A percentile compares a stretch with the other conserved stretches of the same genome.
Evolutionary conservation across 73 alveolate species (phyloP).

Genomic region (Blepharisma japonicum): DNA sequence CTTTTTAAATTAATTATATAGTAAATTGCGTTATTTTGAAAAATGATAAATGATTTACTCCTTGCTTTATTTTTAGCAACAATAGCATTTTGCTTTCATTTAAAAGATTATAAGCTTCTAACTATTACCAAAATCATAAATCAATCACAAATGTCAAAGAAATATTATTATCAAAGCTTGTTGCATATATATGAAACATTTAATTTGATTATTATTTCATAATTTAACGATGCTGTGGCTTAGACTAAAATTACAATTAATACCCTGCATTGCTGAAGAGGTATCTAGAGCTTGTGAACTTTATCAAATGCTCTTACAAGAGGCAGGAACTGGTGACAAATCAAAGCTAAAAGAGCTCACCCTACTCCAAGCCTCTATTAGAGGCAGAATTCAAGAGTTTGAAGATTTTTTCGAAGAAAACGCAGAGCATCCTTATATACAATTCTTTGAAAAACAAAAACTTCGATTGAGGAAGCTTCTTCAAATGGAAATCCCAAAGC

Average conservation of each 20-base stretch:
- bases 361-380: constrained; percentile 13
- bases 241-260: constrained; percentile 1
- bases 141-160: no score
- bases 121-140: no score
- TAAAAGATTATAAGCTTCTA: no score
- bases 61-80: no score
- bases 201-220: no score
- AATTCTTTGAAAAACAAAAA: constrained; percentile 18
- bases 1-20: no score
- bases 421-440: neutral
- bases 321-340: neutral
- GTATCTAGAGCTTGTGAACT: neutral
- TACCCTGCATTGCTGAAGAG: constrained; percentile 18
- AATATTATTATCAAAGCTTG: no score
- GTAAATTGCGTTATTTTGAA: no score
- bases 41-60: no score
- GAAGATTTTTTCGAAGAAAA: constrained; percentile 4
- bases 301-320: constrained; percentile 1
- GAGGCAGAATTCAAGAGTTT: constrained; percentile 20
- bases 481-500: constrained; percentile 1
- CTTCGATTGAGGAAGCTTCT: constrained; percentile 20
- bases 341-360: constrained; percentile 24
- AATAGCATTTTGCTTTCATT: no score
- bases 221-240: constrained; percentile 2
- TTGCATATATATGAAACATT: no score